Evolutionary conservation across 257 asterid genomes (phyloP), one percentile per base, ranked within the genome.

Genomic region (Primulina tabacum): DNA sequence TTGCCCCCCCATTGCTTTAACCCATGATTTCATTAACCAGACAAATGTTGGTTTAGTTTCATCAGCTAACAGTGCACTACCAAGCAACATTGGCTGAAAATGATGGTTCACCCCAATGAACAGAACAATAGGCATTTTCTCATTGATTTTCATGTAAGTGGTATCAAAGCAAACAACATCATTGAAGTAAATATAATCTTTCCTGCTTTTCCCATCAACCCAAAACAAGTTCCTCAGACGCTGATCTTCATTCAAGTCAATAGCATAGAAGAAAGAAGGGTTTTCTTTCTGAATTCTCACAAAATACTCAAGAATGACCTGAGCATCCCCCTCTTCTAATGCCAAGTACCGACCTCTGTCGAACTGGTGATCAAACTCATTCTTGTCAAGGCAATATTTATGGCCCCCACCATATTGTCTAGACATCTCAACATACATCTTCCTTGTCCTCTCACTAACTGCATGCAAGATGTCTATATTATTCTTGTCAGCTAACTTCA

Each of bases 11-110:
- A 90, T 84, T 73, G 98, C 95, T 80, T 91, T 80, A 60, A 83
- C 90, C 98, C 98, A 93, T 67, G 97, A 86, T 86, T 93, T 93
- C 92, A 93, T 80, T 71, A 93, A 82, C 98, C 98, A 93, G 61
- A 87, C 88, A 77, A 82, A 83, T 58, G 96, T 88, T 1, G 93
- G 80, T 74, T 79, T 86, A 34, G 86, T 81, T 72, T 90, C 97
- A 81, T 93, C 97, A 7, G 88, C 97, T 64, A 90, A 65, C 64
- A 93, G 71, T 12, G 90, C 95, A 80, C 95, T 88, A 73, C 97
- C 98, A 77, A 92, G 86, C 78, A 88, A 77, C 84, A 92, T 82
- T 57, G 97, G 96, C 80, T 90, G 98, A 75, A 75, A 90, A 78
- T 93, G 98, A 87, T 93, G 94, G 88, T 93, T 93, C 81, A 87